A percentile compares a stretch with the other conserved stretches of the same genome.
phyloP scores from a whole-genome alignment of 768 basidiomycete genomes.

The Dioszegia hungarica region DNA sequence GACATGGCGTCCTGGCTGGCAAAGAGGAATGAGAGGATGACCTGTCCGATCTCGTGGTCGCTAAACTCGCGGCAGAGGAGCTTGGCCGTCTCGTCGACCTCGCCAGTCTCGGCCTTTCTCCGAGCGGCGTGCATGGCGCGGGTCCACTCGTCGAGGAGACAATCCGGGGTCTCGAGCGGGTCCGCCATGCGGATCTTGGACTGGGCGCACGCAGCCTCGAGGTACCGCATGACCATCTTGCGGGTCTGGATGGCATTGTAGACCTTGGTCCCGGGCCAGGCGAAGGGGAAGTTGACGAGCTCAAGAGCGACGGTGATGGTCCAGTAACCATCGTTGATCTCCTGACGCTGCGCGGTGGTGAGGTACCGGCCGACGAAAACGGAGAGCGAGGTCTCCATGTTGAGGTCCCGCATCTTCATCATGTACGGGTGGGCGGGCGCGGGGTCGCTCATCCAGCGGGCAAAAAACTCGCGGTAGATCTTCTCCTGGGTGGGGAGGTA shows the following conservation, averaged over 20 bases:
- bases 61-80: slow-evolving; percentile 63
- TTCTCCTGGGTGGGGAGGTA: slow-evolving; percentile 79
- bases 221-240: slow-evolving; percentile 65
- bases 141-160: slow-evolving; percentile 92
- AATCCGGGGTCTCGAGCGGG: slow-evolving; percentile 68
- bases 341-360: slow-evolving; percentile 66
- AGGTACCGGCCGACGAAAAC: slow-evolving; percentile 94
- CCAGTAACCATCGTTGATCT: slow-evolving; percentile 95
- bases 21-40: slow-evolving; percentile 92
- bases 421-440: slow-evolving; percentile 58
- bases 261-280: slow-evolving; percentile 92
- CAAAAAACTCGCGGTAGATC: slow-evolving; percentile 71
- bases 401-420: slow-evolving; percentile 85
- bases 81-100: slow-evolving; percentile 61
- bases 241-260: slow-evolving; percentile 88
- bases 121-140: slow-evolving; percentile 61
- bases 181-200: slow-evolving; percentile 77
- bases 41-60: slow-evolving; percentile 94
- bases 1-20: slow-evolving; percentile 98
- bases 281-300: slow-evolving; percentile 96
- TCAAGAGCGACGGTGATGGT: slow-evolving; percentile 88
- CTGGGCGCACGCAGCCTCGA: slow-evolving; percentile 69
- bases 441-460: slow-evolving; percentile 61
- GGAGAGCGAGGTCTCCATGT: slow-evolving; percentile 94
- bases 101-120: slow-evolving; percentile 22